Conservation (phyloP, 768 basidiomycete genomes). For the Phylloporus rhodoxanthus region DNA sequence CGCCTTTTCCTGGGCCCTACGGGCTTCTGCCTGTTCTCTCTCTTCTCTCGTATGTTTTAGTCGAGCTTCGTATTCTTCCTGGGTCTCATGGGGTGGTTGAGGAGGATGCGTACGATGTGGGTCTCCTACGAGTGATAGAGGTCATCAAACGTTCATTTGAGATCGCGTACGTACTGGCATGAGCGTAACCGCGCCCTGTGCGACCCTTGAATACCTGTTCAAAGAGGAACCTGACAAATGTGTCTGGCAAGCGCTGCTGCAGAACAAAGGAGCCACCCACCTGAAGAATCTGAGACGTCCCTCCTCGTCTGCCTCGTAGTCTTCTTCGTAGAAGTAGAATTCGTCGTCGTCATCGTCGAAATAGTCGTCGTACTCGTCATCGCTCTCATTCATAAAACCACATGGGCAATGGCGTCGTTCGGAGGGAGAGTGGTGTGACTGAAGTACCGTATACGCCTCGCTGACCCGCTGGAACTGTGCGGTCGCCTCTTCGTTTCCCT, state of each 20-base stretch:
- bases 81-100: slow-evolving; percentile 36
- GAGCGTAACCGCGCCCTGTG: slow-evolving; percentile 22
- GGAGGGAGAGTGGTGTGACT: slow-evolving; percentile 43
- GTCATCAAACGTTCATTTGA: slow-evolving; percentile 7
- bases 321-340: slow-evolving; percentile 26
- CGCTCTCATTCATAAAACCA: slow-evolving; percentile 29
- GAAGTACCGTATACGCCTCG: slow-evolving; percentile 60
- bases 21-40: slow-evolving; percentile 48
- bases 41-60: slow-evolving; percentile 46
- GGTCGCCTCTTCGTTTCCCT: slow-evolving; percentile 57
- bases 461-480: slow-evolving; percentile 63
- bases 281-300: slow-evolving; percentile 40
- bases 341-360: slow-evolving; percentile 29
- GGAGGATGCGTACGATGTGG: slow-evolving; percentile 14
- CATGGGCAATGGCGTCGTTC: slow-evolving; percentile 17
- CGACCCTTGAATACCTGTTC: slow-evolving; percentile 40
- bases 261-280: slow-evolving; percentile 24
- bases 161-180: slow-evolving; percentile 24
- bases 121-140: slow-evolving; percentile 12
- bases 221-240: slow-evolving; percentile 41
- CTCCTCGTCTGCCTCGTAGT: slow-evolving; percentile 28
- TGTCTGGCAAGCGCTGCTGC: slow-evolving; percentile 4
- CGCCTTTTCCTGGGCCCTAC: slow-evolving; percentile 40
- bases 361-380: slow-evolving; percentile 35
- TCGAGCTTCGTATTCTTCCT: slow-evolving; percentile 49